Conservation (phyloP, 2,329 filamentous ascomycete genomes). For the Dactylellina drechsleri region DNA sequence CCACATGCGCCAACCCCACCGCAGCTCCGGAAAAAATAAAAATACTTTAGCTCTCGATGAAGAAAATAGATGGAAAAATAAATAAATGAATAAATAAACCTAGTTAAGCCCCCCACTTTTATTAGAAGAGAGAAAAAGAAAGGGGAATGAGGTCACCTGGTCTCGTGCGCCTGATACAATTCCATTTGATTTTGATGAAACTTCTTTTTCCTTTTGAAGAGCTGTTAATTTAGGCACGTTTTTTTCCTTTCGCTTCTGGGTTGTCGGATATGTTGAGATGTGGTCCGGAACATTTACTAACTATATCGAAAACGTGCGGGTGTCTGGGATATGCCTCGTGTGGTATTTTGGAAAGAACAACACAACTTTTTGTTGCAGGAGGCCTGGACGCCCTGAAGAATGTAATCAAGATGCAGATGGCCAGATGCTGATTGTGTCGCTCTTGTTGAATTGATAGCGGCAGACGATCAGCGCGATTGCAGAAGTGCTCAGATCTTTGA, state of each 20-base stretch:
- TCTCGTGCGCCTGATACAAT: constrained; percentile 26
- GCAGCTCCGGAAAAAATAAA: neutral
- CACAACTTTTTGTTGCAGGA: constrained; percentile 15
- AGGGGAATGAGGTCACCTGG: constrained; percentile 29
- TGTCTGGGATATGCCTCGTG: neutral
- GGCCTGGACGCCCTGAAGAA: too few species aligned
- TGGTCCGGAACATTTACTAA: constrained; percentile 55
- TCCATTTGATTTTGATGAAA: constrained; percentile 5
- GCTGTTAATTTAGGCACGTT: constrained; percentile 17
- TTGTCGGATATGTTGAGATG: constrained; percentile 50
- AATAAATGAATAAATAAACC: too few species aligned
- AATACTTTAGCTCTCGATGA: constrained; percentile 10
- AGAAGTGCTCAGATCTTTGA: too few species aligned
- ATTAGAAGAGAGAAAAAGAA: neutral
- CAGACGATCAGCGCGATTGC: too few species aligned
- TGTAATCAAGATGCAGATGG: too few species aligned
- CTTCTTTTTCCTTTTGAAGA: neutral
- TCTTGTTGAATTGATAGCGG: too few species aligned
- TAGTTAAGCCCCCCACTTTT: too few species aligned
- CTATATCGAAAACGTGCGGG: constrained; percentile 32
- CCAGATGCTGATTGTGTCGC: too few species aligned
- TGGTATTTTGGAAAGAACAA: constrained; percentile 45
- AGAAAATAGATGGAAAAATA: neutral
- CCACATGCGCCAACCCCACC: neutral
- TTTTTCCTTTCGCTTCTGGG: constrained; percentile 25